A percentile compares a stretch with the other conserved stretches of the same genome.
These are phyloP conservation scores for Acacia acuminata DNA, from an alignment of 306 rosid species.

Conservation along the genomic window DNA sequence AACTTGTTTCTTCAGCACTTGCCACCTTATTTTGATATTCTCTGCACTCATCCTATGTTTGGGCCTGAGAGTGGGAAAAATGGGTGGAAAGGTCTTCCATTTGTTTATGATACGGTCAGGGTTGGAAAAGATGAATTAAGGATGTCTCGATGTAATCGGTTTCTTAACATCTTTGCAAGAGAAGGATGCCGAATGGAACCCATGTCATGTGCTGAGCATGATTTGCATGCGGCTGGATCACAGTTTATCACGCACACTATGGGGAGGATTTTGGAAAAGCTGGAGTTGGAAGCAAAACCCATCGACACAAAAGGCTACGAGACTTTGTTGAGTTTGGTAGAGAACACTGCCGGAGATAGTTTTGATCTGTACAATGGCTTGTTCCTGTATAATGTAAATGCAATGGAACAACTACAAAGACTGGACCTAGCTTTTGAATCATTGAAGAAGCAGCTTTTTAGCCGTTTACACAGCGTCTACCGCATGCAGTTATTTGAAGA, in stretches of 20 bases:
- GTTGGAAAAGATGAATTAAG: slow-evolving; percentile 44
- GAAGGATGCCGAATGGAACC: slow-evolving; percentile 94
- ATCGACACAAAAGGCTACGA: slow-evolving; percentile 64
- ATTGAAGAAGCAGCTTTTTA: slow-evolving; percentile 77
- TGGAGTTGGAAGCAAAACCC: slow-evolving; percentile 69
- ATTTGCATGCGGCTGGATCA: slow-evolving; percentile 83
- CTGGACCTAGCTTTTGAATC: slow-evolving; percentile 67
- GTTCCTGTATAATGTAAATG: slow-evolving; percentile 79
- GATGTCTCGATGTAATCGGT: slow-evolving; percentile 58
- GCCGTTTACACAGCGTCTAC: slow-evolving; percentile 24
- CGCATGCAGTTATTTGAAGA: slow-evolving; percentile 58
- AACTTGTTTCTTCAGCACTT: slow-evolving; percentile 68
- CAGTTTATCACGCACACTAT: slow-evolving; percentile 88
- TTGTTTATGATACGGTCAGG: not conserved
- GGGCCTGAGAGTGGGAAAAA: slow-evolving; percentile 37
- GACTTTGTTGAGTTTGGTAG: slow-evolving; percentile 78
- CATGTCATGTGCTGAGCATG: slow-evolving; percentile 78
- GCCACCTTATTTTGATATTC: slow-evolving; percentile 69
- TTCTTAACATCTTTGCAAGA: slow-evolving; percentile 73
- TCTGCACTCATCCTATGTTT: slow-evolving; percentile 96
- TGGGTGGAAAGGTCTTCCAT: not conserved
- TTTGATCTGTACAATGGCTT: slow-evolving; percentile 88
- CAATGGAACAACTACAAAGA: slow-evolving; percentile 32
- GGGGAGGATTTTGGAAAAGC: slow-evolving; percentile 76
- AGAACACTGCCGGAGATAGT: slow-evolving; percentile 87